phyloP scores from a whole-genome alignment of 805 yeast species.

The Metschnikowia picachoensis region DNA sequence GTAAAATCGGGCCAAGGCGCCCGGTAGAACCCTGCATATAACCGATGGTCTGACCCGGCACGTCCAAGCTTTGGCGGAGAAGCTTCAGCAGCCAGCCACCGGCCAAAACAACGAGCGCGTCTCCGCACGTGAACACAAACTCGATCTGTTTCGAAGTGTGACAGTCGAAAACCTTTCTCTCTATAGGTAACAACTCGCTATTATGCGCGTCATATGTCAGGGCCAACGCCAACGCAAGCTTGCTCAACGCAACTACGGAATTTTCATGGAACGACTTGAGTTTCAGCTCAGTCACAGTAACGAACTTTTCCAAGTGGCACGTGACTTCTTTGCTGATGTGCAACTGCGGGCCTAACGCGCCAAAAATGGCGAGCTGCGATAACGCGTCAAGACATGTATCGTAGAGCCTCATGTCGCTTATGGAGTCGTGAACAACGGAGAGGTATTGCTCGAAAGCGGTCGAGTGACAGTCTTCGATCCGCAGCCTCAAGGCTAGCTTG shows the following conservation, averaged over 20 bases:
- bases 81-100: slow-evolving; percentile 71
- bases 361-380: slow-evolving; percentile 44
- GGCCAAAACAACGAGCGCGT: slow-evolving; percentile 67
- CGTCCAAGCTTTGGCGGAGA: slow-evolving; percentile 51
- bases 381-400: slow-evolving; percentile 34
- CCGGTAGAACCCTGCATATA: slow-evolving; percentile 19
- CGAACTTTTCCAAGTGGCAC: slow-evolving; percentile 18
- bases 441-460: slow-evolving; percentile 12
- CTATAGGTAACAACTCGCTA: slow-evolving; percentile 29
- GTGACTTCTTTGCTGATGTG: slow-evolving; percentile 6
- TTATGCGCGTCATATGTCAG: slow-evolving; percentile 9
- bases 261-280: slow-evolving; percentile 57
- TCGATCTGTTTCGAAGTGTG: slow-evolving; percentile 73
- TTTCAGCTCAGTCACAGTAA: slow-evolving; percentile 28
- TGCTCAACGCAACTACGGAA: slow-evolving; percentile 54
- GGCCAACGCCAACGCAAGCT: slow-evolving; percentile 43
- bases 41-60: slow-evolving; percentile 33
- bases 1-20: slow-evolving; percentile 37
- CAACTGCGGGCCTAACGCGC: slow-evolving; percentile 39
- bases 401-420: slow-evolving; percentile 23
- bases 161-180: slow-evolving; percentile 50
- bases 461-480: slow-evolving; percentile 15
- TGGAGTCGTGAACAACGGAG: slow-evolving; percentile 10
- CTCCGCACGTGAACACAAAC: slow-evolving; percentile 74
- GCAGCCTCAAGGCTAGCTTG: slow-evolving; percentile 35